Evolutionary conservation across 139 green algal genomes (phyloP).

Genomic region (Chlorella sorokiniana): DNA sequence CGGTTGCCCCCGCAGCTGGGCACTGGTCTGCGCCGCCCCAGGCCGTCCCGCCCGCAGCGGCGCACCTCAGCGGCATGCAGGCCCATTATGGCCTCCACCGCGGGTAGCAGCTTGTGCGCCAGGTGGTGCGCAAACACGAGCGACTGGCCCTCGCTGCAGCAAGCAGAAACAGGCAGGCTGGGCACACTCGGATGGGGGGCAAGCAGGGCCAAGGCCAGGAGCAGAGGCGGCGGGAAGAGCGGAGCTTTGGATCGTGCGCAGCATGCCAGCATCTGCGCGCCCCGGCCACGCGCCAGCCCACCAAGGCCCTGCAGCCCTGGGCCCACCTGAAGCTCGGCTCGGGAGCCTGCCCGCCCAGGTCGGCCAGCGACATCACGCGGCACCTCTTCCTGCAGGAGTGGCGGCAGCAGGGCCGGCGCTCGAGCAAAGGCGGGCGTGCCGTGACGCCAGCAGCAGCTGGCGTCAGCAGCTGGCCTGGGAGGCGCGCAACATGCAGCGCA

Average conservation of each 20-base stretch:
- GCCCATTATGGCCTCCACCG: background rate
- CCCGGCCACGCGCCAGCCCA: no score
- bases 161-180: background rate
- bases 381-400: slow-evolving; percentile 1
- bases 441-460: background rate
- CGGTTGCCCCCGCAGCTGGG: background rate
- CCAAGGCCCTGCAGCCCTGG: background rate
- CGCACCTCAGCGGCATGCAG: slow-evolving; percentile 7
- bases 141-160: slow-evolving; percentile 23
- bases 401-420: background rate
- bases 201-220: background rate
- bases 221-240: background rate
- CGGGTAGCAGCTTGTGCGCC: slow-evolving; percentile 5
- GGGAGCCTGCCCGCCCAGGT: background rate
- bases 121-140: slow-evolving; percentile 7
- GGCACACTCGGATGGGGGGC: background rate
- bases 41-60: background rate
- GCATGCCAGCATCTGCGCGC: no score
- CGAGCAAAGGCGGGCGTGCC: background rate
- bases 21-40: background rate
- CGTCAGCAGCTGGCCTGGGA: background rate
- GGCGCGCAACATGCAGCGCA: background rate
- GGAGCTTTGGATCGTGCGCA: no score
- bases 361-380: background rate
- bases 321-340: background rate